phyloP scores from a whole-genome alignment of 2,329 filamentous ascomycete species.

The Neodidymelliopsis sp. region DNA sequence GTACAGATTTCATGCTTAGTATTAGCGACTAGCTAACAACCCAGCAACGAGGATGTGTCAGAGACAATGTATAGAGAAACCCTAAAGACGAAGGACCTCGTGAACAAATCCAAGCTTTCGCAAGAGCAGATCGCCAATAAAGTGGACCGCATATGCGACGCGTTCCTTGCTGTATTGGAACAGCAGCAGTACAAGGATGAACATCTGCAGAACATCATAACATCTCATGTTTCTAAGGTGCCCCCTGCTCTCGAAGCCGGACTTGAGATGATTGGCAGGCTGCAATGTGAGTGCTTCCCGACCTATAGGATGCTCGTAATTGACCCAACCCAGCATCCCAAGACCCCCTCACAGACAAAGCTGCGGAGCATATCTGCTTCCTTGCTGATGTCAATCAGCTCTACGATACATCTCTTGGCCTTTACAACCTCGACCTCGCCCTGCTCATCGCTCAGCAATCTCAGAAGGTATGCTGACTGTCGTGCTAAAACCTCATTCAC shows the following conservation, averaged over 20 bases:
- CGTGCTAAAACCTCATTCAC: background rate
- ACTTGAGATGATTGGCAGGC: constrained; percentile 76
- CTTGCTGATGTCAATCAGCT: constrained; percentile 90
- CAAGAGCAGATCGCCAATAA: constrained; percentile 60
- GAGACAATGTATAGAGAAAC: constrained; percentile 95
- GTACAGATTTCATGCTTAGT: constrained; percentile 24
- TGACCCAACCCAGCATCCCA: constrained; percentile 39
- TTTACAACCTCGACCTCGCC: constrained; percentile 91
- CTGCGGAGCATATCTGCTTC: constrained; percentile 97
- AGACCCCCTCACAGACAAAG: constrained; percentile 76
- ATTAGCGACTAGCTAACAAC: constrained; percentile 14
- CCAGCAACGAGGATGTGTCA: constrained; percentile 85
- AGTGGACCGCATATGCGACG: constrained; percentile 87
- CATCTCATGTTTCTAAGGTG: constrained; percentile 90
- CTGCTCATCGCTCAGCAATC: constrained; percentile 93
- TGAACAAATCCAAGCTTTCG: constrained; percentile 27
- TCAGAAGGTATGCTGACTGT: constrained; percentile 67
- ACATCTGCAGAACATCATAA: constrained; percentile 90
- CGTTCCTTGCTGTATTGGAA: constrained; percentile 74
- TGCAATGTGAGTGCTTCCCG: constrained; percentile 60
- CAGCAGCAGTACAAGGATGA: constrained; percentile 60
- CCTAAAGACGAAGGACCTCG: constrained; percentile 55
- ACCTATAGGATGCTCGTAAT: background rate
- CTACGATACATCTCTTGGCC: constrained; percentile 86
- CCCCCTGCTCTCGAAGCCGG: constrained; percentile 91